Percentiles rank a stretch among this genome's conserved stretches.
Evolutionary conservation across 2,329 filamentous ascomycete genomes (phyloP).

Genomic region (Basipetospora chlamydospora): DNA sequence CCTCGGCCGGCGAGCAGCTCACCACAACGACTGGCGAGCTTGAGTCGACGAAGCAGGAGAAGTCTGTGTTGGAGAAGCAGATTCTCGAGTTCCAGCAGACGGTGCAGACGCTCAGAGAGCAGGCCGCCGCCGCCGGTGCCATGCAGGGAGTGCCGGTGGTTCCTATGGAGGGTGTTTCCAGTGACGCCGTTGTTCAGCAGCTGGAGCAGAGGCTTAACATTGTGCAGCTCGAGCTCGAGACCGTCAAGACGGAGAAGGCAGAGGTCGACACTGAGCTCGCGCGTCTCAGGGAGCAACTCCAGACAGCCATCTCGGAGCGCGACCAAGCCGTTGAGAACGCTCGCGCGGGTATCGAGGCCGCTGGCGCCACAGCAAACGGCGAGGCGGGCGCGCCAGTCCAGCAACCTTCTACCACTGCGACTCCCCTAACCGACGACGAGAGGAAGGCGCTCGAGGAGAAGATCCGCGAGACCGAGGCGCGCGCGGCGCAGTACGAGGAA

Average conservation of each 20-base stretch:
- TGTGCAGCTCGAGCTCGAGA: conserved; percentile 47
- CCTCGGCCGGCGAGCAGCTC: conserved; percentile 33
- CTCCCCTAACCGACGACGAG: conserved; percentile 39
- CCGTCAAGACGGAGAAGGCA: conserved; percentile 52
- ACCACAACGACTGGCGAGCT: conserved; percentile 27
- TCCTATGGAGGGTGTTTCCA: conserved; percentile 9
- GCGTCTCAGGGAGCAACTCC: conserved; percentile 41
- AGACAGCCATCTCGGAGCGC: conserved; percentile 45
- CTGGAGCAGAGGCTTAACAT: conserved; percentile 34
- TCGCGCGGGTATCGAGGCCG: conserved; percentile 20
- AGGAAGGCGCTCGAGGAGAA: conserved; percentile 47
- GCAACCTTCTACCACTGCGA: conserved; percentile 12
- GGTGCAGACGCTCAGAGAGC: conserved; percentile 22
- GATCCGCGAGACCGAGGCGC: conserved; percentile 44
- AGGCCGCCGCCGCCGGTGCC: conserved; percentile 19
- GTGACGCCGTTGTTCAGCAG: conserved; percentile 30
- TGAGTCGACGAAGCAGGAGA: conserved; percentile 18
- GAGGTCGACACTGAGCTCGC: conserved; percentile 50
- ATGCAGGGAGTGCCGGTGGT: too few species aligned
- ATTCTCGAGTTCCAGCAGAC: conserved; percentile 28
- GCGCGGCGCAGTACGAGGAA: conserved; percentile 48
- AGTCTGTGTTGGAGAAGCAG: conserved; percentile 25
- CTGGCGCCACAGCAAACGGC: too few species aligned
- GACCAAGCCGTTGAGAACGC: conserved; percentile 39
- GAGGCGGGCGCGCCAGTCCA: conserved; percentile 7